Base-by-base conservation (phyloP, 345 rosid species). In the Salix exigua region DNA sequence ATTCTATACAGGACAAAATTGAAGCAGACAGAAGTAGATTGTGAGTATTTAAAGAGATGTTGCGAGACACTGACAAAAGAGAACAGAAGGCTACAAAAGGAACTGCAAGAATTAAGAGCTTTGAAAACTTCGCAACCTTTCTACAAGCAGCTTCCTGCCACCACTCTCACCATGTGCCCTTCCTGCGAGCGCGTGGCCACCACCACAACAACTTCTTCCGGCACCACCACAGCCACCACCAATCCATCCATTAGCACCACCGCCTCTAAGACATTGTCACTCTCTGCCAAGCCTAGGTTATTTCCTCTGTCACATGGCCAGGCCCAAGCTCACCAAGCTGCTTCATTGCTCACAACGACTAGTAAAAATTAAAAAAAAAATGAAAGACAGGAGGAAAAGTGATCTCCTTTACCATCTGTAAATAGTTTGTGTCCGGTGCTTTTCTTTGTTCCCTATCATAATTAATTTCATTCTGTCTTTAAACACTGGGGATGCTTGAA, bases 101-200 rank as follows among this genome's bases (percentile, higher is more conserved):
- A 95, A 67, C 86, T 95, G 79, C 91, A 83, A 72, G 97, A 91
- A 65, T 73, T 96, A 71, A 89, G 99, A 79, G 91, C 97, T 40
- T 85, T 96, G 81, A 93, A 92, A 83, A 79, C 96, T 64, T 88
- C 92, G 5, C 89, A 89, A 61, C 95, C 98, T 14, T 96, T 91
- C 86, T 91, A 87, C 92, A 92, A 85, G 97, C 99, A 96, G 78
- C 93, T 91, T 16, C 99, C 99, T 14, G 97, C 99, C 73, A 96
- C 99, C 46, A 96, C 99, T 75, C 99, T 96, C 85, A 96, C 99
- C 66, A 96, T 96, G 97, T 96, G 99, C 76, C 99, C 99, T 60
- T 96, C 99, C 16, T 96, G 99, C 68, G 98, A 92, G 86, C 95
- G 98, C 65, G 94, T 93, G 12, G 90, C 92, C 79, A 85, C 97